Evolutionary conservation across 2,329 filamentous ascomycete species (phyloP), one percentile per base, ranked within the genome.

Genomic region (Acephala macrosclerotiorum): DNA sequence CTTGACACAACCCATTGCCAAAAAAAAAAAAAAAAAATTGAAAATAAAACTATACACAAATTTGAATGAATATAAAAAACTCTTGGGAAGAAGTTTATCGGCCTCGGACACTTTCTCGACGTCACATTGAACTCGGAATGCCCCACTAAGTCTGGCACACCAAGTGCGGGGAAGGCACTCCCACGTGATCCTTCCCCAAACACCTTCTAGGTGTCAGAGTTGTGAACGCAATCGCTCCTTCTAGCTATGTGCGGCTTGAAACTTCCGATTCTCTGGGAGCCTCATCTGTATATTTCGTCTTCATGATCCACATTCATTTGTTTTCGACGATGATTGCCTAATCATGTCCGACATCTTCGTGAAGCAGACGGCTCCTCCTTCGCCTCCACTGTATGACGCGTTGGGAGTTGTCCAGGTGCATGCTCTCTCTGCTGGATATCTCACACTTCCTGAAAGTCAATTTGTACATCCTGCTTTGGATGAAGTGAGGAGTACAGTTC

Each of bases 391-490:
- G 16, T 42, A 58, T 26, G 42, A 9, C 2, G 12, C 42, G 22
- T 33, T n/a, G 9, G 45, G 55, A 60, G 60, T 70, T 38, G 77
- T 80, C 22, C 75, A 68, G 5, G 71, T 79, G 16, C 79, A 77
- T 12, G 79, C 77, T 9, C 73, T 80, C 16, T 74, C 78, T 18
- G 79, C 73, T 9, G 79, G 79, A n/a, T 74, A 81, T 49, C 73
- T 84, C 35, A 84, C 82, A 18, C 77, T 85, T 3, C 82, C 82
- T 0, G 80, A 84, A 59, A 71, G 72, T 14, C 73, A 81, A 33
- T 85, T 85, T 70, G 77, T 85, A 12, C 78, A 80, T n/a, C 77
- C 80, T 8, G 80, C 81, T 2, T 77, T 80, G 55, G 77, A 79
- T 5, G 74, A 78, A 6, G 80, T 80, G 26, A 77, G 42, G 35